Percentiles rank a stretch among this genome's conserved stretches.
Evolutionary conservation across 371 early-diverging fungal genomes (phyloP).

Genomic region (Coemansia sp.): DNA sequence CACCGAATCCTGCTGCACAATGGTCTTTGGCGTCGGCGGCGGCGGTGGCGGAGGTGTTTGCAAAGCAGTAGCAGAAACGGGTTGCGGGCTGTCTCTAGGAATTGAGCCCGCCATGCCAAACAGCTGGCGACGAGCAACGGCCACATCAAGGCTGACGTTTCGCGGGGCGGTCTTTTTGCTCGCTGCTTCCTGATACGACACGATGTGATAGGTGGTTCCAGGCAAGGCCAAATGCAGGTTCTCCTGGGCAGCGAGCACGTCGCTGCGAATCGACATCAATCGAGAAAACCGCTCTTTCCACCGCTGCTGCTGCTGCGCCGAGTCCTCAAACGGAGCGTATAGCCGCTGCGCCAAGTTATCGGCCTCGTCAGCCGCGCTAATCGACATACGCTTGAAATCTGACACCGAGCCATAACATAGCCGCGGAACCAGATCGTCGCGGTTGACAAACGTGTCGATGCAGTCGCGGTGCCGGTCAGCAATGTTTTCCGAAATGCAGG

Average conservation of each 20-base stretch:
- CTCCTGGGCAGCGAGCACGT: slow-evolving; percentile 30
- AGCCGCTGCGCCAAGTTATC: slow-evolving; percentile 49
- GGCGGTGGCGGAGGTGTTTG: slow-evolving; percentile 15
- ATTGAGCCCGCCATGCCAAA: slow-evolving; percentile 14
- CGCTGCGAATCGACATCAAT: slow-evolving; percentile 28
- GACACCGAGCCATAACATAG: slow-evolving; percentile 73
- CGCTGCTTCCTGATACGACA: slow-evolving; percentile 19
- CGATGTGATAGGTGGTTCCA: slow-evolving; percentile 39
- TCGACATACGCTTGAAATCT: slow-evolving; percentile 64
- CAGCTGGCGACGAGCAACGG: slow-evolving; percentile 35
- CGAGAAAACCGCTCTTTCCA: slow-evolving; percentile 42
- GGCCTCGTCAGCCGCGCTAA: slow-evolving; percentile 58
- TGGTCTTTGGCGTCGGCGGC: slow-evolving; percentile 39
- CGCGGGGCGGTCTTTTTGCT: slow-evolving; percentile 17
- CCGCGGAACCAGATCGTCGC: slow-evolving; percentile 75
- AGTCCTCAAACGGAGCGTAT: slow-evolving; percentile 43
- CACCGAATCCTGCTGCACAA: slow-evolving; percentile 38
- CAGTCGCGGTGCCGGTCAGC: slow-evolving; percentile 63
- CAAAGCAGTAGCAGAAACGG: neutral
- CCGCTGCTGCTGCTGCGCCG: slow-evolving; percentile 36
- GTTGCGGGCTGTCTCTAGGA: neutral
- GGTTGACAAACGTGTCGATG: slow-evolving; percentile 74
- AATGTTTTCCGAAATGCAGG: slow-evolving; percentile 67
- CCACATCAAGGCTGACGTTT: slow-evolving; percentile 29
- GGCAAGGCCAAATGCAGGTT: slow-evolving; percentile 47